These are phyloP conservation scores for Picochlorum sp. DNA, from an alignment of 139 green algal species.

Conservation along the genomic window DNA sequence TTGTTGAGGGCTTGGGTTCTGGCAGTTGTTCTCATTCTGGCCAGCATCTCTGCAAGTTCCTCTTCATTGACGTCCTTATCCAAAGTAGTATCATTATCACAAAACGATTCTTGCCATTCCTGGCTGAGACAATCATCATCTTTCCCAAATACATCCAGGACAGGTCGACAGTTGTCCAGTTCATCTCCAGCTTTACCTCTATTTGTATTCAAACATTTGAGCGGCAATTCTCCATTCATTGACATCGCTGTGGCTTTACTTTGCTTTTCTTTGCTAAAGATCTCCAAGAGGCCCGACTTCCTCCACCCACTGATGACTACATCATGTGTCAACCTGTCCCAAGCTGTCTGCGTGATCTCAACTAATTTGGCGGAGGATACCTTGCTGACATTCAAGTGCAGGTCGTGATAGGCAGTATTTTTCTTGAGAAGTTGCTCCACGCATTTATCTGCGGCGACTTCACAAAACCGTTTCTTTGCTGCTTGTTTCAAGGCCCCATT, in stretches of 20 bases:
- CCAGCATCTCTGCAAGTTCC: not conserved
- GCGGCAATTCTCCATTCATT: conserved; percentile 2
- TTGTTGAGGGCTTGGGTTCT: not conserved
- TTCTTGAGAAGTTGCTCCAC: not conserved
- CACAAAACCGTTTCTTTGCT: too few relatives aligned
- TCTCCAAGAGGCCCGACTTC: conserved; percentile 1
- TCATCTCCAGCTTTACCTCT: conserved; percentile 1
- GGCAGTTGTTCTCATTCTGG: conserved; percentile 1
- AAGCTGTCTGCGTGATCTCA: conserved; percentile 1
- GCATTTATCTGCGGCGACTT: too few relatives aligned
- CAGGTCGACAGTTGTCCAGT: conserved; percentile 1
- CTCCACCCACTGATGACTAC: conserved; percentile 1
- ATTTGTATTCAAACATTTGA: conserved; percentile 3
- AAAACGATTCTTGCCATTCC: not conserved
- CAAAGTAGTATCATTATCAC: conserved; percentile 1
- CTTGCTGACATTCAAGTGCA: not conserved
- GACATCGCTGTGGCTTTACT: not conserved
- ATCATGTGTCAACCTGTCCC: conserved; percentile 1
- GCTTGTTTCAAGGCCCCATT: too few relatives aligned
- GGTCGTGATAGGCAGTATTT: not conserved
- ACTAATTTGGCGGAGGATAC: conserved; percentile 1
- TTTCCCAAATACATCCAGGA: conserved; percentile 1
- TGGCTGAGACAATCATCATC: too few relatives aligned
- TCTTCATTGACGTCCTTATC: not conserved
- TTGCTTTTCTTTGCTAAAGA: conserved; percentile 2